Percentiles rank a stretch among this genome's conserved stretches.
Conservation (phyloP, 2,329 filamentous ascomycete genomes). For the Hansfordia pulvinata region DNA sequence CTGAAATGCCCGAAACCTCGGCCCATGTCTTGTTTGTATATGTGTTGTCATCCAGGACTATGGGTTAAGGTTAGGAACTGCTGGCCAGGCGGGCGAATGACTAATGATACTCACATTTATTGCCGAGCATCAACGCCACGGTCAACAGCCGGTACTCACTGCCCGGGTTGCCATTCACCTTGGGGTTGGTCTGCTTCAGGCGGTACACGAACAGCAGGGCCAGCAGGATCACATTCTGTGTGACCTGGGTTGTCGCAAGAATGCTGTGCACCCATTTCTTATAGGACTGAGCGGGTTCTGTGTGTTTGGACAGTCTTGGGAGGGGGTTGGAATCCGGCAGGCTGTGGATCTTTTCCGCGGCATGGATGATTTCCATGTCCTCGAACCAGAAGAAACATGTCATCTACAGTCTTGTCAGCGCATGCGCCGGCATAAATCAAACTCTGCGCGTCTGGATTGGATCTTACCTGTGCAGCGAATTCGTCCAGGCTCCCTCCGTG, state of each 20-base stretch:
- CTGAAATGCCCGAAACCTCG: slow-evolving; percentile 87
- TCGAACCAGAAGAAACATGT: slow-evolving; percentile 98
- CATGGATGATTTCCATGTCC: slow-evolving; percentile 62
- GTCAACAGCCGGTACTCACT: slow-evolving; percentile 90
- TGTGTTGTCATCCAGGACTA: slow-evolving; percentile 92
- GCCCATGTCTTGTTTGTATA: slow-evolving; percentile 99
- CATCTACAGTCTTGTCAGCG: no score
- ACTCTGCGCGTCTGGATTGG: no score
- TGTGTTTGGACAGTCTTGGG: slow-evolving; percentile 49
- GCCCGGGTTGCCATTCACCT: slow-evolving; percentile 78
- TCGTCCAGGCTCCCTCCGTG: slow-evolving; percentile 66
- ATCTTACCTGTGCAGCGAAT: slow-evolving; percentile 65
- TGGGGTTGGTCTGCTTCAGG: slow-evolving; percentile 78
- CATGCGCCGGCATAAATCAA: no score
- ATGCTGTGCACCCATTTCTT: slow-evolving; percentile 89
- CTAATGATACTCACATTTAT: slow-evolving; percentile 68
- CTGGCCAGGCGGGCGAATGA: not conserved
- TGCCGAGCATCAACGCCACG: slow-evolving; percentile 92
- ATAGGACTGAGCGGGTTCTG: slow-evolving; percentile 67
- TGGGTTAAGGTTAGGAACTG: slow-evolving; percentile 5
- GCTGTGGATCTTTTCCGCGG: slow-evolving; percentile 49
- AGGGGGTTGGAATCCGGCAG: slow-evolving; percentile 20
- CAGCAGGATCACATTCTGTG: slow-evolving; percentile 84
- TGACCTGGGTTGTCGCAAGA: slow-evolving; percentile 87
- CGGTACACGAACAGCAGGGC: slow-evolving; percentile 88